phyloP scores from a whole-genome alignment of 2,329 filamentous ascomycete species.

The Dothideomycetes sp. region DNA sequence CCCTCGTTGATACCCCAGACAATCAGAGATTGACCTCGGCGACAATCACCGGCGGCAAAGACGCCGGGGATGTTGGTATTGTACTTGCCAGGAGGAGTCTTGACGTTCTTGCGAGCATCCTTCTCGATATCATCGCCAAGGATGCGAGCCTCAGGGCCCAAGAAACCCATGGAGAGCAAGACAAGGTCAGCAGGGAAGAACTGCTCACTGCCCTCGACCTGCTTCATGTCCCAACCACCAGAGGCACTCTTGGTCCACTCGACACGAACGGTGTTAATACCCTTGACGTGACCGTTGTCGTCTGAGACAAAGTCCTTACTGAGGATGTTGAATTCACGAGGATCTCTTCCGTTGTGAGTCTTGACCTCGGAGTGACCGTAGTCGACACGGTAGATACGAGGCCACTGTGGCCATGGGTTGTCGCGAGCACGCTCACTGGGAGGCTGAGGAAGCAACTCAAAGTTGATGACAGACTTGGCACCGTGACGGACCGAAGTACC shows the following conservation, averaged over 20 bases:
- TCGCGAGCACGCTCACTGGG: slow-evolving; percentile 81
- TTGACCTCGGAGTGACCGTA: slow-evolving; percentile 95
- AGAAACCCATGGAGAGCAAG: slow-evolving; percentile 92
- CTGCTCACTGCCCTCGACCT: slow-evolving; percentile 82
- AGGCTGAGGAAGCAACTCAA: slow-evolving; percentile 88
- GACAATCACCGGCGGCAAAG: slow-evolving; percentile 91
- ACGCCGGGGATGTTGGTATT: slow-evolving; percentile 79
- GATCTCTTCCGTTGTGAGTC: slow-evolving; percentile 91
- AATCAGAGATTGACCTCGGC: slow-evolving; percentile 88
- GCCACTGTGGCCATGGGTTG: slow-evolving; percentile 98
- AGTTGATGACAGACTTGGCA: slow-evolving; percentile 92
- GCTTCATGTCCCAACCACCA: slow-evolving; percentile 98
- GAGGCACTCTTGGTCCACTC: slow-evolving; percentile 88
- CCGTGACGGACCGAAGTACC: slow-evolving; percentile 93
- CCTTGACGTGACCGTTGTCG: slow-evolving; percentile 77
- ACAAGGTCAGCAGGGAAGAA: slow-evolving; percentile 96
- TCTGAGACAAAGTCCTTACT: slow-evolving; percentile 93
- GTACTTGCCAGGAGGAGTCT: slow-evolving; percentile 82
- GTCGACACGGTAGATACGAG: slow-evolving; percentile 94
- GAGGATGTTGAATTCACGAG: slow-evolving; percentile 97
- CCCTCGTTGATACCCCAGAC: slow-evolving; percentile 99
- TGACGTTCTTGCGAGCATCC: slow-evolving; percentile 89
- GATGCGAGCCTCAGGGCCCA: slow-evolving; percentile 83
- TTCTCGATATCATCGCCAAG: slow-evolving; percentile 84
- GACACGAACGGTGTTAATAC: slow-evolving; percentile 90